phyloP scores from a whole-genome alignment of 2,329 filamentous ascomycete species.

The Claviceps cyperi region DNA sequence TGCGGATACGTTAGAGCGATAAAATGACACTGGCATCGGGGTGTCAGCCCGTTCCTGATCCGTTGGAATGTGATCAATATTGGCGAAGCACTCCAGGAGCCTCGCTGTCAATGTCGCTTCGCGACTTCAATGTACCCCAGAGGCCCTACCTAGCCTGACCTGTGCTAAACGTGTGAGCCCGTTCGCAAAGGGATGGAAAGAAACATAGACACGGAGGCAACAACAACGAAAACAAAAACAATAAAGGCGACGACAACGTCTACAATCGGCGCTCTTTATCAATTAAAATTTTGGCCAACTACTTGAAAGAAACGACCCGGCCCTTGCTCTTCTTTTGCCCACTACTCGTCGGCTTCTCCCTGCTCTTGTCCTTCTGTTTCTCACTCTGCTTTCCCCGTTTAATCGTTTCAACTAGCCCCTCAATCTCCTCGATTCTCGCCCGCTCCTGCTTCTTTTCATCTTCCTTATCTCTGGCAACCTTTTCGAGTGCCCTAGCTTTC shows the following conservation, averaged over 20 bases:
- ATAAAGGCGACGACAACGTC: not conserved
- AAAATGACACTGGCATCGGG: not conserved
- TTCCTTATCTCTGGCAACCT: constrained; percentile 21
- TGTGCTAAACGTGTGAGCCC: too few species aligned
- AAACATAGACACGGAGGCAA: not conserved
- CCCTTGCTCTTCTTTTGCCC: not conserved
- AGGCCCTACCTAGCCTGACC: too few species aligned
- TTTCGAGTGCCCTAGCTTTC: constrained; percentile 28
- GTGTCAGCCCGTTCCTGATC: too few species aligned
- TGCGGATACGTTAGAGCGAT: not conserved
- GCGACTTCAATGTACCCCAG: too few species aligned
- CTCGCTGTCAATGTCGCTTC: too few species aligned
- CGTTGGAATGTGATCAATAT: too few species aligned
- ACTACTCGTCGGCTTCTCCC: not conserved
- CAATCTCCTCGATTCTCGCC: constrained; percentile 17
- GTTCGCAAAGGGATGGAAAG: not conserved
- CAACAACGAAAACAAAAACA: not conserved
- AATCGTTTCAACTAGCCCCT: constrained; percentile 28
- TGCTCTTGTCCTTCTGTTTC: constrained; percentile 7
- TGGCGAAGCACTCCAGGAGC: too few species aligned
- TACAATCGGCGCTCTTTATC: not conserved
- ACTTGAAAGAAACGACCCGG: not conserved
- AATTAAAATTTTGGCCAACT: not conserved
- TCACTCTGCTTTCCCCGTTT: constrained; percentile 26
- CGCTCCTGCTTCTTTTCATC: constrained; percentile 21